Base-by-base conservation (phyloP, 2,329 filamentous ascomycete genomes). In the Phaeosphaeria sp. region DNA sequence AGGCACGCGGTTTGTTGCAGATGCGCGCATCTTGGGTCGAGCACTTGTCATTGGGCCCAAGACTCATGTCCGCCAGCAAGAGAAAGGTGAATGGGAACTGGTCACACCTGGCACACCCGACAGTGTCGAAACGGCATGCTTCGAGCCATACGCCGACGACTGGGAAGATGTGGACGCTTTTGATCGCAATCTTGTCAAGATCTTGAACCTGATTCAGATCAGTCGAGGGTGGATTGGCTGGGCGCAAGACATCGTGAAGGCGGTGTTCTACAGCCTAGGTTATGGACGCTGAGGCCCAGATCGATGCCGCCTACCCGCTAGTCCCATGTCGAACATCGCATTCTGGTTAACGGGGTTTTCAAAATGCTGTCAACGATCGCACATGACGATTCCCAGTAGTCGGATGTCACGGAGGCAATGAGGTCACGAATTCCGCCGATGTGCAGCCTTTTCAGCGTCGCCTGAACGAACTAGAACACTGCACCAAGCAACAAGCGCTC, bases 71-170 rank as follows among this genome's bases (percentile, higher is more conserved):
- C 73, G 79, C 49, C 76, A 79, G 24, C 78, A 80, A 45, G 79
- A 70, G 2, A 63, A 57, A 6, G 74, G 73, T 39, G 66, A 75
- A 52, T 75, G 70, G 72, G 60, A 71, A 24, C 45, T 73, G 40
- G 68, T 67, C 18, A 63, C 62, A 6, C 61, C 69, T 8, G 67
- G 67, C 6, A 61, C 68, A 3, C 57, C 66, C 11, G 72, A 66
- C 13, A 76, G 74, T 25, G 70, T 66, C 46, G 79, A 82, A 51
- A 76, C 77, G 33, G 83, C 82, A 0, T 73, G 86, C 1, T 89
- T 87, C 83, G 88, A 91, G 69, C 78, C 83, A 45, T 87, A 86
- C 70, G 86, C 81, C 0, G 78, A 87, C 61, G 86, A 89, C 65
- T 86, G 83, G 64, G 78, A 82, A 56, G 79, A 84, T 58, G 79